Conservation (phyloP, 2,329 filamentous ascomycete species). For the Phaeosphaeriaceae sp. region DNA sequence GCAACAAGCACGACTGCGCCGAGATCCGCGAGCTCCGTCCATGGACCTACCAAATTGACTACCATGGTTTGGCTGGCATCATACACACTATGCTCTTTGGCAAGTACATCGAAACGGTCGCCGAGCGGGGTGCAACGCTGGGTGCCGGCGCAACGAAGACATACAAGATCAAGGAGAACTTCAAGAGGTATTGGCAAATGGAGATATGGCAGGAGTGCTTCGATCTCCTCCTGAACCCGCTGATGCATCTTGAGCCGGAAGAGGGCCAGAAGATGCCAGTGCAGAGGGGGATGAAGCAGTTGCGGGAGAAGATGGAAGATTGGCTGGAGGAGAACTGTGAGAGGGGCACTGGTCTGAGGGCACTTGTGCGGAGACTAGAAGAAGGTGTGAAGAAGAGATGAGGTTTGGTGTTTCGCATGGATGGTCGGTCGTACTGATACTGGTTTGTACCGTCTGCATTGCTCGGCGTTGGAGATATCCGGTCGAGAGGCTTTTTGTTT, state of each 20-base stretch:
- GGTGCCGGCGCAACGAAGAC: slow-evolving; percentile 67
- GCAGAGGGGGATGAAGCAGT: slow-evolving; percentile 70
- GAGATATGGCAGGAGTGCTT: slow-evolving; percentile 89
- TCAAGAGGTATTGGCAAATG: slow-evolving; percentile 97
- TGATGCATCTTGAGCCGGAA: slow-evolving; percentile 70
- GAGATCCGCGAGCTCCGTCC: slow-evolving; percentile 94
- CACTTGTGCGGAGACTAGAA: slow-evolving; percentile 69
- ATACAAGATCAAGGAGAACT: slow-evolving; percentile 80
- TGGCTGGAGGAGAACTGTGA: slow-evolving; percentile 86
- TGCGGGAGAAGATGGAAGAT: slow-evolving; percentile 81
- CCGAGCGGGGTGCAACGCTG: slow-evolving; percentile 58
- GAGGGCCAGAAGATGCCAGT: slow-evolving; percentile 76
- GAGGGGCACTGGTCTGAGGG: slow-evolving; percentile 70
- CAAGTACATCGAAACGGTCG: slow-evolving; percentile 86
- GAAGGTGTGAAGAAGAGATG: slow-evolving; percentile 64
- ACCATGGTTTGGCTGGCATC: slow-evolving; percentile 88
- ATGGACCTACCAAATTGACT: slow-evolving; percentile 98
- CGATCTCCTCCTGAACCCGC: slow-evolving; percentile 85
- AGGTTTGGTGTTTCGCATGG: not conserved
- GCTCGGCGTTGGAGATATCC: slow-evolving; percentile 19
- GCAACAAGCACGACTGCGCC: slow-evolving; percentile 78
- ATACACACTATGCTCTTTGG: slow-evolving; percentile 91
- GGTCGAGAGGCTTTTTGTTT: not conserved
- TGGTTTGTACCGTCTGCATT: slow-evolving; percentile 13
- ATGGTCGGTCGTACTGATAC: not conserved